Evolutionary conservation across 352 stramenopile genomes (phyloP).

Genomic region (Phytophthora melonis): DNA sequence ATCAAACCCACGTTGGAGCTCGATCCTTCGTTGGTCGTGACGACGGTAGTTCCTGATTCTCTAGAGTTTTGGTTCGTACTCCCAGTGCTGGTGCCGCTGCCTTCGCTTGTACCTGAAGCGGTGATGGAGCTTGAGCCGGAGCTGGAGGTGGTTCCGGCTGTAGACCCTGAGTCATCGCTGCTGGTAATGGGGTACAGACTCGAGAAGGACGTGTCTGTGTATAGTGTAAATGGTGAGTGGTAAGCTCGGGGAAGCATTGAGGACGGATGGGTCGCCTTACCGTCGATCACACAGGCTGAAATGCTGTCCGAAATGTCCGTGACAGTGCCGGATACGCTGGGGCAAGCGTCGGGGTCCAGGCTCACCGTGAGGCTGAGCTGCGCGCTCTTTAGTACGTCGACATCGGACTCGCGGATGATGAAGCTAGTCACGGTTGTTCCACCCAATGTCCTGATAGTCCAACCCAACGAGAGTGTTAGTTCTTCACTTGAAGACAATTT

Average conservation of each 20-base stretch:
- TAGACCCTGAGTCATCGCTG: constrained; percentile 12
- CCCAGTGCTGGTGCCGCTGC: constrained; percentile 1
- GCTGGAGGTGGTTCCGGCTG: constrained; percentile 18
- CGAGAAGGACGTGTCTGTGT: constrained; percentile 38
- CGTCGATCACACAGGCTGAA: constrained; percentile 41
- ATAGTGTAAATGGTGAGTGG: background rate
- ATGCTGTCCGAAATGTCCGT: constrained; percentile 29
- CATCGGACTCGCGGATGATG: constrained; percentile 46
- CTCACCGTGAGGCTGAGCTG: constrained; percentile 37
- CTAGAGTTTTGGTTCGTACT: constrained; percentile 19
- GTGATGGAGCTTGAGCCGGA: constrained; percentile 18
- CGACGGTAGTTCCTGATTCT: constrained; percentile 20
- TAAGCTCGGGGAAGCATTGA: background rate
- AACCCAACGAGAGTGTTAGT: constrained; percentile 12
- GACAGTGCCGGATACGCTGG: constrained; percentile 30
- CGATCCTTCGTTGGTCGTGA: constrained; percentile 15
- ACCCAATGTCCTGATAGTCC: constrained; percentile 30
- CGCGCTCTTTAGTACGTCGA: constrained; percentile 37
- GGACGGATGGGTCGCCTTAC: constrained; percentile 10
- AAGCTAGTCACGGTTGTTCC: constrained; percentile 44
- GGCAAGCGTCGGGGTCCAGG: constrained; percentile 32
- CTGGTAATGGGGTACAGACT: constrained; percentile 39
- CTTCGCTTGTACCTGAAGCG: background rate
- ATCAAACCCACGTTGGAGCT: constrained; percentile 36
- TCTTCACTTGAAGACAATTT: constrained; percentile 7